A percentile compares a stretch with the other conserved stretches of the same genome.
Conservation (phyloP, 1,284 basidiomycete genomes). For the Peniophora sp. region DNA sequence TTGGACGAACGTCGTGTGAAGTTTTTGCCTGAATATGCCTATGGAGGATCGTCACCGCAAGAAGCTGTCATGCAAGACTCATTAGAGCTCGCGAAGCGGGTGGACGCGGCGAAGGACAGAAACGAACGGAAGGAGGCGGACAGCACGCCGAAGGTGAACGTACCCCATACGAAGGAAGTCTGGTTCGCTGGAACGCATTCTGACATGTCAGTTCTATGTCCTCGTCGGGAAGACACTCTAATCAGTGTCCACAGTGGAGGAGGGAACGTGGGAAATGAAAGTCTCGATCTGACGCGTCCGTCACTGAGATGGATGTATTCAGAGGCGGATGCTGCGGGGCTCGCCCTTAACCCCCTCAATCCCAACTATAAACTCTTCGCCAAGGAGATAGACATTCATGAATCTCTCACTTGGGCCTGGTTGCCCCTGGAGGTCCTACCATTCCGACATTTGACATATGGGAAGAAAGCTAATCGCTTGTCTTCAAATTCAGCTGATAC, state of each 20-base stretch:
- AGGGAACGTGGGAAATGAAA: slow-evolving; percentile 2
- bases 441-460: slow-evolving; percentile 18
- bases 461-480: slow-evolving; percentile 10
- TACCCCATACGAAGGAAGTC: slow-evolving; percentile 9
- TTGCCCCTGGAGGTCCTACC: slow-evolving; percentile 17
- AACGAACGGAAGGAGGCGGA: background rate
- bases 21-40: slow-evolving; percentile 29
- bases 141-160: background rate
- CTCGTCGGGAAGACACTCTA: background rate
- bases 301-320: slow-evolving; percentile 5
- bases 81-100: background rate
- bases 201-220: slow-evolving; percentile 12
- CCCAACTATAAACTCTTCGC: background rate
- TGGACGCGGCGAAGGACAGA: too few species aligned
- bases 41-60: background rate
- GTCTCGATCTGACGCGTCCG: slow-evolving; percentile 1
- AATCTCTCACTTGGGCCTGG: slow-evolving; percentile 18
- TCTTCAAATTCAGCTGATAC: too few species aligned
- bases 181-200: slow-evolving; percentile 13
- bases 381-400: slow-evolving; percentile 5
- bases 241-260: slow-evolving; percentile 2
- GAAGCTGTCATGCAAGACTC: too few species aligned
- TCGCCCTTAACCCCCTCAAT: background rate
- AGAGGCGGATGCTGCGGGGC: slow-evolving; percentile 1
- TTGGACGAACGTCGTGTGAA: slow-evolving; percentile 32